These are phyloP conservation scores for Cryphonectria carpinicola DNA, from an alignment of 2,329 filamentous ascomycete species.

Conservation along the genomic window DNA sequence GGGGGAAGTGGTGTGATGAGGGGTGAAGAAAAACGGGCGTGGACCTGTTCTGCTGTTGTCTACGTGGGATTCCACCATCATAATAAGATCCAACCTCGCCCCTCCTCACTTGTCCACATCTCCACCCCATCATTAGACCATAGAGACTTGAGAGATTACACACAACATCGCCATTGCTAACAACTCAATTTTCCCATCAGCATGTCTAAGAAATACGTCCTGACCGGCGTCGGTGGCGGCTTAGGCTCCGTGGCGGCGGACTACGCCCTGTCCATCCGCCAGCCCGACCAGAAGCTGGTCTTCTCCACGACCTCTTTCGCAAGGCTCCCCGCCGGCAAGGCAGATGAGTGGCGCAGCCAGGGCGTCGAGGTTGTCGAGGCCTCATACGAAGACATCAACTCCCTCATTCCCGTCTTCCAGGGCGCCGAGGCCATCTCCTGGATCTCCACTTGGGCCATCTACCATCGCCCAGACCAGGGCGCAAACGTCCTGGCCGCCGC, in stretches of 20 bases:
- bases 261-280: constrained; percentile 26
- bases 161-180: neutral
- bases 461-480: constrained; percentile 29
- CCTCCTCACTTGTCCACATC: neutral
- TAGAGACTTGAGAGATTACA: neutral
- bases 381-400: constrained; percentile 30
- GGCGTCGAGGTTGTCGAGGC: constrained; percentile 25
- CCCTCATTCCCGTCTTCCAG: constrained; percentile 28
- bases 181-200: neutral
- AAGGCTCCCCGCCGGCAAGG: constrained; percentile 19
- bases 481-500: constrained; percentile 30
- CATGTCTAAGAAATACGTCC: constrained; percentile 30
- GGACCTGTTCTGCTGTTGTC: neutral
- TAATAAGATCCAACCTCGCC: neutral
- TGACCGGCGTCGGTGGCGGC: constrained; percentile 30
- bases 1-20: neutral
- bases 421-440: constrained; percentile 33
- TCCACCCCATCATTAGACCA: neutral
- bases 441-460: constrained; percentile 32
- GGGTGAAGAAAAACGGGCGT: neutral
- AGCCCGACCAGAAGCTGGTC: constrained; percentile 29
- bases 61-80: neutral
- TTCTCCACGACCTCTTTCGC: constrained; percentile 24
- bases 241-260: constrained; percentile 29
- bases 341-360: constrained; percentile 18